These are phyloP conservation scores for Boletus sp. DNA, from an alignment of 768 basidiomycete genomes.

Conservation along the genomic window DNA sequence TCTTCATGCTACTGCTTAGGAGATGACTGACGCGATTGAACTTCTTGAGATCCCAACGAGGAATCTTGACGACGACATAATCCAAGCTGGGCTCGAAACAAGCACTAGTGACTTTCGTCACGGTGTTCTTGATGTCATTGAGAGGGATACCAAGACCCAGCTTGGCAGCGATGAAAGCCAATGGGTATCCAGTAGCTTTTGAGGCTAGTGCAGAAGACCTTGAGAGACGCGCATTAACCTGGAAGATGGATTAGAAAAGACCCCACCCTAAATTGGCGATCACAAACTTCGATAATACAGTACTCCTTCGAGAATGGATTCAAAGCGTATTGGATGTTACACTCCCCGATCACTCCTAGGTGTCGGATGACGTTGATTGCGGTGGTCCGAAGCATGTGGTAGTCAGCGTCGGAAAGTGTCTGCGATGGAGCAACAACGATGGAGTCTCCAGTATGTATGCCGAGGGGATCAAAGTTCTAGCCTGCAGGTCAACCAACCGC, in stretches of 20 bases:
- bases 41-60: constrained; percentile 98
- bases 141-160: constrained; percentile 95
- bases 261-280: background rate
- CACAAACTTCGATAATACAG: constrained; percentile 89
- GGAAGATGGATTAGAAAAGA: constrained; percentile 2
- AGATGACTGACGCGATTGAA: constrained; percentile 90
- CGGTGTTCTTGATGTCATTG: constrained; percentile 96
- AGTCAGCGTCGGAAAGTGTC: constrained; percentile 97
- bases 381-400: constrained; percentile 98
- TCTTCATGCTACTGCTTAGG: constrained; percentile 96
- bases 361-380: constrained; percentile 99
- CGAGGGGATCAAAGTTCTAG: constrained; percentile 98
- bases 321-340: constrained; percentile 98
- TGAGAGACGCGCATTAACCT: constrained; percentile 96
- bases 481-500: background rate
- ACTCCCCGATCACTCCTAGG: constrained; percentile 95
- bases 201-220: constrained; percentile 97
- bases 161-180: constrained; percentile 98
- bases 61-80: constrained; percentile 97
- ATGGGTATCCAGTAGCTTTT: constrained; percentile 96
- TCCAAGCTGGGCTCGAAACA: constrained; percentile 99
- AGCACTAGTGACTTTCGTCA: constrained; percentile 93
- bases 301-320: constrained; percentile 95
- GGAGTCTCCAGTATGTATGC: constrained; percentile 98
- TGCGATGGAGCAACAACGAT: constrained; percentile 98